Evolutionary conservation across 2,329 filamentous ascomycete species (phyloP), one percentile per base, ranked within the genome.

Genomic region (Amylocarpus encephaloides): DNA sequence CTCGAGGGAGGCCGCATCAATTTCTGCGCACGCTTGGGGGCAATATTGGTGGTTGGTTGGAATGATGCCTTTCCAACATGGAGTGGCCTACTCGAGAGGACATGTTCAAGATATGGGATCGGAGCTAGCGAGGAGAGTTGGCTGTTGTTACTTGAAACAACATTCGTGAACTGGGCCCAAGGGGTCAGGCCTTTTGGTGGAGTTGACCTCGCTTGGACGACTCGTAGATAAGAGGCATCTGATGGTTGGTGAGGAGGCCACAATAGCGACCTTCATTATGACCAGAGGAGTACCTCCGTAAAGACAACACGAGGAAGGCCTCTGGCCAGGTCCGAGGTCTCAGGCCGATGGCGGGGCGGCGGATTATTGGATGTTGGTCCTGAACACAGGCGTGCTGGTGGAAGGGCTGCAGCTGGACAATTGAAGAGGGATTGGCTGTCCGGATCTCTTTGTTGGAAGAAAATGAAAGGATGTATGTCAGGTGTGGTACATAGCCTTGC

Each of bases 301-400:
- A 26, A 26, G 22, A 26, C 22, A 26, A 26, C 22, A 26, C 22
- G 22, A 26, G 22, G 22, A 26, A 7, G n/a, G n/a, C n/a, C n/a
- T n/a, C n/a, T n/a, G n/a, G n/a, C 15, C 26, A 19, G 43, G 33
- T 46, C 33, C 13, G 33, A 18, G 35, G 26, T 40, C 15, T 18
- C 10, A 22, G 45, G 45, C 7, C 35, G 35, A 26, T 39, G 34
- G 35, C 19, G 43, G 43, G 32, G 16, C 18, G 15, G 13, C 11
- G 32, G 18, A 44, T 44, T 44, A 44, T 44, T 44, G 42, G 42
- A 38, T 29, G 33, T 46, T 29, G 33, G 43, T 15, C 34, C 15
- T 7, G 29, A 16, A 44, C 16, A 16, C 15, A 26, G 16, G 11
- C 9, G 19, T 33, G 42, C 9, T 6, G n/a, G 19, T 29, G 29